These are phyloP conservation scores for Candida michaelii DNA, from an alignment of 805 yeast genomes.

Conservation along the genomic window DNA sequence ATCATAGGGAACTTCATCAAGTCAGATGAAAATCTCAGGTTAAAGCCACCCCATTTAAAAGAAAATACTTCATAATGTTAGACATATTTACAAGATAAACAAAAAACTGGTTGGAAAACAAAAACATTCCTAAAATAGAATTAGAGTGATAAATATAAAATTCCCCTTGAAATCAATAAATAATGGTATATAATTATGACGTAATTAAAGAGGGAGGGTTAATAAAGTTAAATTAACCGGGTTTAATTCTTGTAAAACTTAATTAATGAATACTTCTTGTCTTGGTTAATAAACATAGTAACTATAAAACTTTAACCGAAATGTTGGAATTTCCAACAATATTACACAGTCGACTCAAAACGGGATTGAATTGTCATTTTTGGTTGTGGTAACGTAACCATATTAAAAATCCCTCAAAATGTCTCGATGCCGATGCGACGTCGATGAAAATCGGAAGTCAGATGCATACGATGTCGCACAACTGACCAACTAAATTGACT, in stretches of 20 bases:
- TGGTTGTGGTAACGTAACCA: neutral
- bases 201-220: too few relatives aligned
- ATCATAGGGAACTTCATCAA: too few relatives aligned
- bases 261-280: too few relatives aligned
- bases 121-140: constrained; percentile 1
- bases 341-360: neutral
- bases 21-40: neutral
- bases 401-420: constrained; percentile 4
- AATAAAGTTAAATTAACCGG: too few relatives aligned
- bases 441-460: too few relatives aligned
- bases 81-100: neutral
- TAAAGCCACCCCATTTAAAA: neutral
- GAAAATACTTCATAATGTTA: neutral
- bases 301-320: neutral
- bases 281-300: too few relatives aligned
- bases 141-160: neutral
- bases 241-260: too few relatives aligned
- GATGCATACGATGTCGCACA: neutral
- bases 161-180: neutral
- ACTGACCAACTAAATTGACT: neutral
- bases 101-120: neutral
- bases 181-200: too few relatives aligned
- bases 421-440: too few relatives aligned
- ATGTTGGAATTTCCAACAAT: neutral
- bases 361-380: neutral